Evolutionary conservation across 2,329 filamentous ascomycete genomes (phyloP).

Genomic region (Sphaceloma murrayae): DNA sequence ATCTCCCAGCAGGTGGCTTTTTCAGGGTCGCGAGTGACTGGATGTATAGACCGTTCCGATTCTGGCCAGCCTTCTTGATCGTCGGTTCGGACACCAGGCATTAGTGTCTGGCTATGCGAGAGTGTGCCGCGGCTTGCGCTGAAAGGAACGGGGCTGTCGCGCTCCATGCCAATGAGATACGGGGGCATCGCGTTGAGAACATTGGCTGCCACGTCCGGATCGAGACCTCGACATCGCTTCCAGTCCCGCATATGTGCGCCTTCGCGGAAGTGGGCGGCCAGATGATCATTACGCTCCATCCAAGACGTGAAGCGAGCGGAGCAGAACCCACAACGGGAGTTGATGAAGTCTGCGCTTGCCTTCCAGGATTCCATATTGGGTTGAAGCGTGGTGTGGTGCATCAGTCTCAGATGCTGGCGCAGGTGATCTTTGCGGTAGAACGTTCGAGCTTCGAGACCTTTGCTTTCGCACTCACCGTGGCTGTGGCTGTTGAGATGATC

Average conservation of each 20-base stretch:
- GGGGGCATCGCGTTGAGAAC: constrained; percentile 45
- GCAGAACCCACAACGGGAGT: constrained; percentile 48
- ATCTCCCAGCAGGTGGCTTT: constrained; percentile 41
- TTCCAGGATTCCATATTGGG: constrained; percentile 56
- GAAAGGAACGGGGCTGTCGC: constrained; percentile 38
- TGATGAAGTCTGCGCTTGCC: constrained; percentile 45
- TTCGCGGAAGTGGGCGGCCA: constrained; percentile 47
- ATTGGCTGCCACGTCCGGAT: constrained; percentile 38
- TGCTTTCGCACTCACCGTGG: constrained; percentile 56
- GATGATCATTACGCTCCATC: constrained; percentile 44
- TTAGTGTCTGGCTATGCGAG: neutral
- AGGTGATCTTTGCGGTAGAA: constrained; percentile 56
- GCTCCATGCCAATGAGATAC: constrained; percentile 42
- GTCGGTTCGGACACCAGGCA: neutral
- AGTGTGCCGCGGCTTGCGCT: constrained; percentile 32
- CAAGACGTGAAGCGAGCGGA: constrained; percentile 39
- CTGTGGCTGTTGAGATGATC: constrained; percentile 53
- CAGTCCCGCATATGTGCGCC: constrained; percentile 46
- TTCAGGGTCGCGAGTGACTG: neutral
- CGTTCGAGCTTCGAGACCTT: constrained; percentile 52
- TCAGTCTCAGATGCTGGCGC: constrained; percentile 50
- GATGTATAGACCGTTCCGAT: neutral
- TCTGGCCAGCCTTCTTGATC: constrained; percentile 9
- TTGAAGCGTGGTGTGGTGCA: constrained; percentile 54
- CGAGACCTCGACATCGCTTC: constrained; percentile 47